Conservation (phyloP, 228 moss, liverwort and hornwort genomes). For the Sphagnum magellanicum region DNA sequence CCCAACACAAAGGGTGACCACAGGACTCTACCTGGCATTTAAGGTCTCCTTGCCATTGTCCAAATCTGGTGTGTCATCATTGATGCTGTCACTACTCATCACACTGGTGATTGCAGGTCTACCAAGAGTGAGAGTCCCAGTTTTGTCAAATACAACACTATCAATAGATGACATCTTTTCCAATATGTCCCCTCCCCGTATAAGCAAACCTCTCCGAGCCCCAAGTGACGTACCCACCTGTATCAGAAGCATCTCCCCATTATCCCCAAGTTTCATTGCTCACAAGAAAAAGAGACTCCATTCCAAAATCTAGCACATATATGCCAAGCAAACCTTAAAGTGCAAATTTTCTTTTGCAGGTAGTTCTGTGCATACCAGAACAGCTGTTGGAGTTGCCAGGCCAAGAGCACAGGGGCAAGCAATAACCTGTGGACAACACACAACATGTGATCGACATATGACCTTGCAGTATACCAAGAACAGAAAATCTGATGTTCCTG, state of each 20-base stretch:
- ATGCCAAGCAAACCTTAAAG: background rate
- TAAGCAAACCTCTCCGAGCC: slow-evolving; percentile 89
- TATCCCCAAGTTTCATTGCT: background rate
- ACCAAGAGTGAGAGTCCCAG: slow-evolving; percentile 89
- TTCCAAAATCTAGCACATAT: background rate
- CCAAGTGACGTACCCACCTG: slow-evolving; percentile 98
- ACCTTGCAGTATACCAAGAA: too few relatives aligned
- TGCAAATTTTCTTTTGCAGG: background rate
- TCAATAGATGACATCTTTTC: slow-evolving; percentile 80
- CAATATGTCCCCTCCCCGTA: slow-evolving; percentile 93
- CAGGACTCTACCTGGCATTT: background rate
- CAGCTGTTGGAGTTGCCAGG: slow-evolving; percentile 97
- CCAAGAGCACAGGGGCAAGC: slow-evolving; percentile 99
- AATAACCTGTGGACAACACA: slow-evolving; percentile 61
- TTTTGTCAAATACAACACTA: slow-evolving; percentile 91
- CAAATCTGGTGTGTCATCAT: background rate
- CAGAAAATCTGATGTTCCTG: too few relatives aligned
- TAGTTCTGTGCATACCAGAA: slow-evolving; percentile 66
- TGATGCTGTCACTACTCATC: slow-evolving; percentile 19
- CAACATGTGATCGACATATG: background rate
- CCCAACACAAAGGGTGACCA: too few relatives aligned
- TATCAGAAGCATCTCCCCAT: background rate
- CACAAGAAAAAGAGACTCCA: background rate
- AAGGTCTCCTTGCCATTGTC: slow-evolving; percentile 3
- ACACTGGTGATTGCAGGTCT: slow-evolving; percentile 80